phyloP scores from a whole-genome alignment of 2,329 filamentous ascomycete species.

The Calonectria pseudoreteaudii region DNA sequence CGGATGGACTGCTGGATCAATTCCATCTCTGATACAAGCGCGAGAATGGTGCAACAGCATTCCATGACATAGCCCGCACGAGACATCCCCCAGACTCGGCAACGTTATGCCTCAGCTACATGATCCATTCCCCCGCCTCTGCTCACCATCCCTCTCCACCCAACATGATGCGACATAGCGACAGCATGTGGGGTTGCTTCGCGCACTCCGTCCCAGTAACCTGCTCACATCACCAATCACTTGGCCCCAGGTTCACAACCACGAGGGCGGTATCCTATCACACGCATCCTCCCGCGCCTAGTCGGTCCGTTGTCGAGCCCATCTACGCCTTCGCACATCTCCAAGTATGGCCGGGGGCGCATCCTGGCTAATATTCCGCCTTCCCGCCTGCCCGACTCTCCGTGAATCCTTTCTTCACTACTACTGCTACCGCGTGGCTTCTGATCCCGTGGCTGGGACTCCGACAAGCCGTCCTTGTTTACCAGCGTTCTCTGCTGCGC shows the following conservation, averaged over 20 bases:
- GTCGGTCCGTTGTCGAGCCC: constrained; percentile 44
- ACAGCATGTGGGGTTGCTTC: constrained; percentile 43
- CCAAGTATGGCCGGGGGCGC: background rate
- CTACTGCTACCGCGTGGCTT: background rate
- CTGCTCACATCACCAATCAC: constrained; percentile 41
- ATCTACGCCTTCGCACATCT: background rate
- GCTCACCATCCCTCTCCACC: constrained; percentile 17
- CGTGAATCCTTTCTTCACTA: background rate
- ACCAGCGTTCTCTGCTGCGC: background rate
- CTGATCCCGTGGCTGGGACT: background rate
- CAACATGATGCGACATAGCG: constrained; percentile 25
- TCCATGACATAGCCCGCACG: too few relatives aligned
- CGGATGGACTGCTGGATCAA: background rate
- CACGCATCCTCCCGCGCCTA: constrained; percentile 35
- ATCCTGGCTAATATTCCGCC: constrained; percentile 8
- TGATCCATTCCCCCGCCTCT: constrained; percentile 6
- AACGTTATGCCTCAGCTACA: background rate
- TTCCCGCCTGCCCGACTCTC: constrained; percentile 14
- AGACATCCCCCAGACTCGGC: background rate
- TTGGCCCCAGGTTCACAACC: constrained; percentile 37
- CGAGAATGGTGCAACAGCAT: background rate
- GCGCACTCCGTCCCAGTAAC: constrained; percentile 37
- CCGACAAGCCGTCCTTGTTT: background rate
- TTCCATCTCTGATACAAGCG: background rate
- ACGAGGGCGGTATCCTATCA: constrained; percentile 46